Percentiles rank a stretch among this genome's conserved stretches.
Evolutionary conservation across 1,284 basidiomycete species (phyloP).

Genomic region (Rhodotorula sp.): DNA sequence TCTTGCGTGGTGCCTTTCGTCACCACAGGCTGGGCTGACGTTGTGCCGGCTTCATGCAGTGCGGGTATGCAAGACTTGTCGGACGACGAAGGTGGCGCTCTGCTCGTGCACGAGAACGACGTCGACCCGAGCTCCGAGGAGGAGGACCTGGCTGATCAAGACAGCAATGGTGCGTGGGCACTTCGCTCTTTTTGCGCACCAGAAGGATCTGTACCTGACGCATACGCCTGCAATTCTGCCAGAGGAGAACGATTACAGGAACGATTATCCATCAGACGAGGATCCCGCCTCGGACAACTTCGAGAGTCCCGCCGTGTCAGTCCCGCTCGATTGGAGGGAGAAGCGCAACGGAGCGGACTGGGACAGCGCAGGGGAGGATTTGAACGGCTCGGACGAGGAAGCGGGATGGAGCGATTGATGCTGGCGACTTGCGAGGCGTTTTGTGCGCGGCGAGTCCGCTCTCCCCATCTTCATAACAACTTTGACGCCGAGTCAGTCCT

Average conservation of each 20-base stretch:
- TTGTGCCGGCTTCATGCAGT: not conserved
- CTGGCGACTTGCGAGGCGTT: too few species aligned
- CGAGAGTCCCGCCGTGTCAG: not conserved
- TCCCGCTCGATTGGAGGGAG: too few species aligned
- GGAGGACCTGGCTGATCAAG: slow-evolving; percentile 41
- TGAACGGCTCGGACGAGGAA: too few species aligned
- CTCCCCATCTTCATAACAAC: too few species aligned
- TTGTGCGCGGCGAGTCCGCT: too few species aligned
- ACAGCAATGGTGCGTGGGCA: slow-evolving; percentile 36
- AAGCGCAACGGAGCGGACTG: too few species aligned
- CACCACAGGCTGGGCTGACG: not conserved
- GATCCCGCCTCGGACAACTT: slow-evolving; percentile 7
- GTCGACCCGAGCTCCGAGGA: slow-evolving; percentile 16
- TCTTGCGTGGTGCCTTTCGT: not conserved
- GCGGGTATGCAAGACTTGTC: slow-evolving; percentile 29
- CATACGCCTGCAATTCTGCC: not conserved
- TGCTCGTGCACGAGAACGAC: slow-evolving; percentile 2
- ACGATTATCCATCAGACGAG: slow-evolving; percentile 42
- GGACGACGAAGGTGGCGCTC: slow-evolving; percentile 1
- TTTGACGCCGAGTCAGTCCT: too few species aligned
- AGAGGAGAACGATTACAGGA: slow-evolving; percentile 44
- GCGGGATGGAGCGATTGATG: too few species aligned
- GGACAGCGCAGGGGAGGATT: too few species aligned
- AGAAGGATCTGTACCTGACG: not conserved
- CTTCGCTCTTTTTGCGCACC: not conserved